phyloP scores from a whole-genome alignment of 1,284 basidiomycete genomes.

The Schizophyllum commune region DNA sequence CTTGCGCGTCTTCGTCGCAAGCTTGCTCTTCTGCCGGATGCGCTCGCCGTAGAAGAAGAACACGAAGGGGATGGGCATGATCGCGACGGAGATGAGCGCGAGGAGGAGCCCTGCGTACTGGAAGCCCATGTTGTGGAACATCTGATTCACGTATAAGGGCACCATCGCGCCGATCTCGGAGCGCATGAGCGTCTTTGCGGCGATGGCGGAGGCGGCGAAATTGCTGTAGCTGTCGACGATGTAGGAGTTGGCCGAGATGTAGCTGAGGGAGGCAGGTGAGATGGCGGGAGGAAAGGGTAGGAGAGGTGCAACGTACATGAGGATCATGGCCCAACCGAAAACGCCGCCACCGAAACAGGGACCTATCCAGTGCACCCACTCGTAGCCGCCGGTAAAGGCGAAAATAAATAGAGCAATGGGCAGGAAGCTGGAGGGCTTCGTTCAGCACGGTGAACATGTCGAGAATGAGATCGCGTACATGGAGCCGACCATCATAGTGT shows the following conservation, averaged over 20 bases:
- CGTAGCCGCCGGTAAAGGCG: constrained; percentile 38
- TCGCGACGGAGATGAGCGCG: constrained; percentile 24
- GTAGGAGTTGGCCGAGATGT: constrained; percentile 35
- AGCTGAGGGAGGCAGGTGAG: constrained; percentile 6
- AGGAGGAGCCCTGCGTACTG: constrained; percentile 31
- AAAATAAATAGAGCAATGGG: constrained; percentile 32
- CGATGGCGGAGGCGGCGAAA: constrained; percentile 35
- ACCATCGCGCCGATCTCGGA: constrained; percentile 29
- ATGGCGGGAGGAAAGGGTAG: neutral
- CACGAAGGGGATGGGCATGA: constrained; percentile 32
- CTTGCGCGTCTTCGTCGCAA: neutral
- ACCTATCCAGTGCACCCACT: constrained; percentile 29
- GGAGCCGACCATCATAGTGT: constrained; percentile 39
- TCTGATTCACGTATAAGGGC: constrained; percentile 31
- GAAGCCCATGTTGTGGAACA: constrained; percentile 33
- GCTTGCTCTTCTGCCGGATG: constrained; percentile 17
- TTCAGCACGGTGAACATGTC: neutral
- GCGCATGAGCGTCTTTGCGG: constrained; percentile 32
- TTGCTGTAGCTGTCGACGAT: constrained; percentile 33
- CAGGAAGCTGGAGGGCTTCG: constrained; percentile 19
- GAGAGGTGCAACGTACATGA: constrained; percentile 13
- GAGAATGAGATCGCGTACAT: constrained; percentile 27
- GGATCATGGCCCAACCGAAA: constrained; percentile 33
- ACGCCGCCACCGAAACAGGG: constrained; percentile 26
- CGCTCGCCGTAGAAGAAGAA: constrained; percentile 28